Percentiles rank a stretch among this genome's conserved stretches.
phyloP scores from a whole-genome alignment of 306 rosid species.

The Mucuna pruriens region DNA sequence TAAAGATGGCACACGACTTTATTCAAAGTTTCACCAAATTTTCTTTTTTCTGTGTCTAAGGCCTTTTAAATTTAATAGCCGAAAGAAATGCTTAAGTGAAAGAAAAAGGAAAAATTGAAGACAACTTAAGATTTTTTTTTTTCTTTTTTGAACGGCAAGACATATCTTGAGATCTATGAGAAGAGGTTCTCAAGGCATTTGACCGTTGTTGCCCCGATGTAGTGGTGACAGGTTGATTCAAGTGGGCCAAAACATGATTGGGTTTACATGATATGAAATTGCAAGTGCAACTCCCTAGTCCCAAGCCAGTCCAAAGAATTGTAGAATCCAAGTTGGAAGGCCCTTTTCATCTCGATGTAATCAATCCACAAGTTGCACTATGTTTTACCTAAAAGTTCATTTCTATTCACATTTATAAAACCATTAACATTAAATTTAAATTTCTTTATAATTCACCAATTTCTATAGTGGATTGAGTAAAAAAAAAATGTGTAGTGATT shows the following conservation, averaged over 20 bases:
- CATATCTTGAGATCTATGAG: slow-evolving; percentile 28
- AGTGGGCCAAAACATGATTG: slow-evolving; percentile 26
- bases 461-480: too few relatives aligned
- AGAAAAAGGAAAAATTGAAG: neutral
- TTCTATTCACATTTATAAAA: neutral
- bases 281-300: neutral
- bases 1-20: neutral
- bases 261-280: neutral
- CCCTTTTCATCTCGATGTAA: slow-evolving; percentile 22
- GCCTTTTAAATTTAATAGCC: neutral
- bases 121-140: neutral
- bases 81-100: neutral
- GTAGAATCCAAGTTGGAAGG: slow-evolving; percentile 2
- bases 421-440: too few relatives aligned
- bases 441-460: too few relatives aligned
- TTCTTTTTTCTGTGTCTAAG: neutral
- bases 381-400: neutral
- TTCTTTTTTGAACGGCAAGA: neutral
- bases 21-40: neutral
- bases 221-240: neutral
- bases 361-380: neutral
- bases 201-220: slow-evolving; percentile 16
- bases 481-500: too few relatives aligned
- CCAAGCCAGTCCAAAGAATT: neutral
- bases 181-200: slow-evolving; percentile 27